Evolutionary conservation across 805 yeast species (phyloP), one percentile per base, ranked within the genome.

Genomic region (Kazachstania kunashirensis): DNA sequence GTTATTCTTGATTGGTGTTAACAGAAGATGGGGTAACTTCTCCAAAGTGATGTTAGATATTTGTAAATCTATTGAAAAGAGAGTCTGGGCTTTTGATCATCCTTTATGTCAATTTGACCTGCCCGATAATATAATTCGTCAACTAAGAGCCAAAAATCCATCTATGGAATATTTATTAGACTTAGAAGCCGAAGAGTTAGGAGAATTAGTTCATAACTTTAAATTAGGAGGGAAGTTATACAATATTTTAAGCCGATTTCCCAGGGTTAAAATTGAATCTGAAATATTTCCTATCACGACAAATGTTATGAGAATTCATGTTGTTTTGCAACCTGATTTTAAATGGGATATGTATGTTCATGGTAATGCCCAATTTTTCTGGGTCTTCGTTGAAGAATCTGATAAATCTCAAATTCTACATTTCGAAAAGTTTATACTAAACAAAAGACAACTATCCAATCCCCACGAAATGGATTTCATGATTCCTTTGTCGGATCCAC

Each of bases 381-480:
- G 98, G 98, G 70, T 92, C 3, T 70, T 89, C 44, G 94, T 89
- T 5, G 97, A 88, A 55, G 94, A 84, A 45, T 75, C 89, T 3
- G 84, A 80, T 38, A 71, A 73, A 35, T 72, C 83, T 0, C 70
- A 71, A 40, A 75, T 92, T 24, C 58, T 88, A 11, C 96, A 92
- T 52, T 79, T 77, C 40, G 96, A 92, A 44, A 84, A 78, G 53
- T 71, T 86, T 44, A 73, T 86, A 17, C 55, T 92, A 33, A 75
- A 73, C 42, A 73, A 68, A 43, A 73, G 68, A 33, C 78, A 75
- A 42, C 53, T 77, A 53, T 63, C 62, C 5, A 61, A 64, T 12
- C 57, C 63, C 1, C 94, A 84, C 55, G 84, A 76, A 48, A 65
- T 88, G 66, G 96, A 89, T 49, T 85, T 89, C 50, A 85, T 94